Evolutionary conservation across 2,329 filamentous ascomycete species (phyloP).

Genomic region (Pseudopyrenochaeta lycopersici): DNA sequence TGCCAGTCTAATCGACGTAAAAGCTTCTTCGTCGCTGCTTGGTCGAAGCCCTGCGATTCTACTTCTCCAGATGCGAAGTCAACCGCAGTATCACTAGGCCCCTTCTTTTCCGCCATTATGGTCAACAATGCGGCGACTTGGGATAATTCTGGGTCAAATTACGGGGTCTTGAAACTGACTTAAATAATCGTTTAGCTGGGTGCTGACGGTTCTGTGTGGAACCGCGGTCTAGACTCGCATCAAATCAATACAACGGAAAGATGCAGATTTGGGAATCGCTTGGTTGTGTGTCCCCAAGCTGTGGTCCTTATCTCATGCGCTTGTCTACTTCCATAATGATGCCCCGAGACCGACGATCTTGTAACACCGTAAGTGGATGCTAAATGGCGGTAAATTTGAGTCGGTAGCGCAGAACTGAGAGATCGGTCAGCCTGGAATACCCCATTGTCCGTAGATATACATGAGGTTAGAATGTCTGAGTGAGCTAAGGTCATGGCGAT

Average conservation of each 20-base stretch:
- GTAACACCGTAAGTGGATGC: slow-evolving; percentile 20
- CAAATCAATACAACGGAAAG: slow-evolving; percentile 3
- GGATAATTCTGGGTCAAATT: too few species aligned
- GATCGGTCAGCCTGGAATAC: slow-evolving; percentile 11
- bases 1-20: slow-evolving; percentile 64
- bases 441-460: slow-evolving; percentile 1
- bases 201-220: slow-evolving; percentile 1
- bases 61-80: slow-evolving; percentile 25
- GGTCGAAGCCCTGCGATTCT: slow-evolving; percentile 49
- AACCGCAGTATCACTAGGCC: slow-evolving; percentile 10
- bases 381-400: slow-evolving; percentile 14
- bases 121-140: not conserved
- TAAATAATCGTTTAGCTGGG: not conserved
- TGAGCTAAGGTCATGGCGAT: not conserved
- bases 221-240: not conserved
- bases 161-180: not conserved
- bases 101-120: slow-evolving; percentile 22
- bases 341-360: slow-evolving; percentile 17
- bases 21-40: slow-evolving; percentile 58
- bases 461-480: slow-evolving; percentile 5
- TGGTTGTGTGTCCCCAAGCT: slow-evolving; percentile 2
- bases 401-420: not conserved
- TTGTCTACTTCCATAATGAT: slow-evolving; percentile 14
- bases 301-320: slow-evolving; percentile 6
- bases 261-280: not conserved